phyloP scores from a whole-genome alignment of 2,329 filamentous ascomycete genomes.

The Pestalotiopsis sp. region DNA sequence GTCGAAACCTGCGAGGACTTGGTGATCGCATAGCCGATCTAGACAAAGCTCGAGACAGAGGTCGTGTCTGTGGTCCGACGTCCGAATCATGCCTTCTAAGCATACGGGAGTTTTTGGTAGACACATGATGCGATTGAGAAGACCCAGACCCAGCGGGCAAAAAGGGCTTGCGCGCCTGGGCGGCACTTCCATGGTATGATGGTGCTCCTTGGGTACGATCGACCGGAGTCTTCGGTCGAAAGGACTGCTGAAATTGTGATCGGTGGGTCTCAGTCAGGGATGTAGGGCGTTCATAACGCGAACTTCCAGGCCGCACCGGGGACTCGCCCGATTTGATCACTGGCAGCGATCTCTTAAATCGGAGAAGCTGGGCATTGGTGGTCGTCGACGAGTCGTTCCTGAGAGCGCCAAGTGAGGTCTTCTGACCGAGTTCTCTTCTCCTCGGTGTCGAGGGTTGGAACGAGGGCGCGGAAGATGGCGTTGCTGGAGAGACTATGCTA shows the following conservation, averaged over 20 bases:
- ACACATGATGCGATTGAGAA: conserved; percentile 77
- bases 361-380: conserved; percentile 65
- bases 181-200: conserved; percentile 51
- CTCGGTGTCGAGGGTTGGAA: conserved; percentile 62
- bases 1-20: conserved; percentile 55
- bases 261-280: conserved; percentile 59
- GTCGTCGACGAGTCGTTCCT: conserved; percentile 62
- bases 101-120: conserved; percentile 69
- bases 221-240: conserved; percentile 72
- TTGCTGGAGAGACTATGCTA: conserved; percentile 64
- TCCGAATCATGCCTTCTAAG: conserved; percentile 86
- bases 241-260: conserved; percentile 43
- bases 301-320: conserved; percentile 49
- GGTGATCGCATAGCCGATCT: conserved; percentile 62
- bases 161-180: conserved; percentile 71
- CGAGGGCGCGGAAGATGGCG: conserved; percentile 55
- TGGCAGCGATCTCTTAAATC: conserved; percentile 67
- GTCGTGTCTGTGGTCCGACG: conserved; percentile 60
- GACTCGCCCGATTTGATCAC: conserved; percentile 56
- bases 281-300: conserved; percentile 59
- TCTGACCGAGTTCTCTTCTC: conserved; percentile 60
- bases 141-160: conserved; percentile 75
- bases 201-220: conserved; percentile 58
- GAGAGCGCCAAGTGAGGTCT: conserved; percentile 55
- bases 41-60: conserved; percentile 59